Conservation (phyloP, 1,284 basidiomycete species). For the Tilletia walkeri region DNA sequence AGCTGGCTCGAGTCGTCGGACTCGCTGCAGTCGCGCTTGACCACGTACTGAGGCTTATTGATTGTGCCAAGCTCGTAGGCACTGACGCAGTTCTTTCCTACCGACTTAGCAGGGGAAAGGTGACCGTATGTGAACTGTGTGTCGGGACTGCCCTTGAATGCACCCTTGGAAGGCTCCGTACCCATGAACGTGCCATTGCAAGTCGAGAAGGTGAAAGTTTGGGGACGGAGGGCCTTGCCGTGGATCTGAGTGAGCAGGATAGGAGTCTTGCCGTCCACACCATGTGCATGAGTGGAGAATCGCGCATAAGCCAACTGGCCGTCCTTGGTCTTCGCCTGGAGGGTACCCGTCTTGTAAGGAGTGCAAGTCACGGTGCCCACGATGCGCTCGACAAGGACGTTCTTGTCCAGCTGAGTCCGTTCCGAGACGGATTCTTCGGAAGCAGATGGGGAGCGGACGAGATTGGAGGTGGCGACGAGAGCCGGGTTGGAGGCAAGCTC, state of each 20-base stretch:
- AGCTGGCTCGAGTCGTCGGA: slow-evolving; percentile 10
- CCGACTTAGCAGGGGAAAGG: neutral
- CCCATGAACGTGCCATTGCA: slow-evolving; percentile 14
- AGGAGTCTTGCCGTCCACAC: slow-evolving; percentile 2
- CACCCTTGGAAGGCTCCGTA: neutral
- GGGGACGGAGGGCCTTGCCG: neutral
- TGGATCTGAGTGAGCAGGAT: neutral
- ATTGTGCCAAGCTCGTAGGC: neutral
- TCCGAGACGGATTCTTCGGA: neutral
- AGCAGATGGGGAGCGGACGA: neutral
- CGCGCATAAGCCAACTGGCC: neutral
- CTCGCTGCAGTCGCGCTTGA: neutral
- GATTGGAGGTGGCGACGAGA: neutral
- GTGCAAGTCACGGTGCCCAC: slow-evolving; percentile 2
- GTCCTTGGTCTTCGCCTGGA: neutral
- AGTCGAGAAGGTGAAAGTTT: slow-evolving; percentile 10
- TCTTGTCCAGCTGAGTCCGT: neutral
- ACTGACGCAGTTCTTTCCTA: neutral
- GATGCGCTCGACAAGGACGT: slow-evolving; percentile 3
- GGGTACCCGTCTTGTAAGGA: slow-evolving; percentile 14
- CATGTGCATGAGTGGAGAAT: neutral
- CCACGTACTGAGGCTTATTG: slow-evolving; percentile 7
- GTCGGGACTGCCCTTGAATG: neutral
- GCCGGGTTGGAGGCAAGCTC: slow-evolving; percentile 3
- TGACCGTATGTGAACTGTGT: slow-evolving; percentile 9